phyloP scores from a whole-genome alignment of 129 eudicot genomes.

The Pittosporum tobira region DNA sequence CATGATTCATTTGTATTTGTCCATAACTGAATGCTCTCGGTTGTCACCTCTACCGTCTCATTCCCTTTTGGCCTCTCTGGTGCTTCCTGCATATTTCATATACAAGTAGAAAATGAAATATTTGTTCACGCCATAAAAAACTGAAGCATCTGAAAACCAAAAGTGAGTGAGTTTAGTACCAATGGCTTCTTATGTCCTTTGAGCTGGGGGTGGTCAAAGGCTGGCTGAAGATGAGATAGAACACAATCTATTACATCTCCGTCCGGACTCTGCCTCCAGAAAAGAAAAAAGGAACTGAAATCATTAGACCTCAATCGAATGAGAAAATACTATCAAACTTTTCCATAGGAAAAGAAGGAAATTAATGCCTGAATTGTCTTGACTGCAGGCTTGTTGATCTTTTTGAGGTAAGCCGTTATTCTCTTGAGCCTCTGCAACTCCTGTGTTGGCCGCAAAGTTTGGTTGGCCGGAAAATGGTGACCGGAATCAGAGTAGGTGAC shows the following conservation, averaged over 20 bases:
- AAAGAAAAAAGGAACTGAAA: constrained; percentile 14
- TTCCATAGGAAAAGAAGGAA: background rate
- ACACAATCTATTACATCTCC: constrained; percentile 92
- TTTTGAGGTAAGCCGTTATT: constrained; percentile 51
- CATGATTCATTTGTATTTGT: constrained; percentile 46
- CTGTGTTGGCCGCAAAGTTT: constrained; percentile 50
- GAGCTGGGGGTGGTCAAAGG: constrained; percentile 90
- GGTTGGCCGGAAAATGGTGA: constrained; percentile 32
- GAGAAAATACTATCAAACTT: background rate
- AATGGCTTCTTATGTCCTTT: constrained; percentile 83
- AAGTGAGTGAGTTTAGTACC: constrained; percentile 24
- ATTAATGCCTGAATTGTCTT: constrained; percentile 58
- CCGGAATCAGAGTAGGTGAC: constrained; percentile 7
- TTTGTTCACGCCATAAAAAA: too few species aligned
- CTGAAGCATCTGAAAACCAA: background rate
- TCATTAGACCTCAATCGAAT: constrained; percentile 5
- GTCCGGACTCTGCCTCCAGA: constrained; percentile 66
- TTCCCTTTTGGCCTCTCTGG: constrained; percentile 64
- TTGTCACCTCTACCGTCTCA: constrained; percentile 23
- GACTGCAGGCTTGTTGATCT: constrained; percentile 77
- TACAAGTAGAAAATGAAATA: background rate
- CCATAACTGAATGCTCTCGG: constrained; percentile 55
- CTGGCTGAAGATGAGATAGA: constrained; percentile 81
- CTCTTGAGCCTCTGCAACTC: constrained; percentile 54
- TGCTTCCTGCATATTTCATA: constrained; percentile 49